Conservation (phyloP, 805 yeast species). For the Brettanomyces nanus region DNA sequence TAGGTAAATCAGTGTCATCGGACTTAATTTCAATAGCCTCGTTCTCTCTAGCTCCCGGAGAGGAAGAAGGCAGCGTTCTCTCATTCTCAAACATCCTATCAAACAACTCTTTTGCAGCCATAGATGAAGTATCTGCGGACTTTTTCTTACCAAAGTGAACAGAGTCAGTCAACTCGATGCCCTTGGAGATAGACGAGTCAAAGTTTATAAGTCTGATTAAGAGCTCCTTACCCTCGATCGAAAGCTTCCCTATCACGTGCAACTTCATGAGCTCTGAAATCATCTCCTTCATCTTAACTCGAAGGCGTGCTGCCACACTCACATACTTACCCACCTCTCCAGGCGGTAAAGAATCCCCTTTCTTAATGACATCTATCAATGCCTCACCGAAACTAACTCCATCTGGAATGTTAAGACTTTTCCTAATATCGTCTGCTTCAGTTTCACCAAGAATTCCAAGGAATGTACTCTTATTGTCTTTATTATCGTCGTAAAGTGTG, state of each 20-base stretch:
- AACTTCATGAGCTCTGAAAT: conserved; percentile 51
- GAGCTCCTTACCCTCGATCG: conserved; percentile 66
- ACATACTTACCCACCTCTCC: conserved; percentile 22
- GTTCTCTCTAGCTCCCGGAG: neutral
- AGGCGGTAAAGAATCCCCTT: conserved; percentile 8
- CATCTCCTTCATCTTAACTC: conserved; percentile 36
- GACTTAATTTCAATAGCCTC: conserved; percentile 7
- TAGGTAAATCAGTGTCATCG: conserved; percentile 4
- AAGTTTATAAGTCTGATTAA: conserved; percentile 59
- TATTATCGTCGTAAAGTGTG: conserved; percentile 29
- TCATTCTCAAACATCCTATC: neutral
- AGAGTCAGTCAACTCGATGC: conserved; percentile 27
- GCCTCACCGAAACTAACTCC: conserved; percentile 15
- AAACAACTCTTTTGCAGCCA: conserved; percentile 4
- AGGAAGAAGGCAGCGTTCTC: neutral
- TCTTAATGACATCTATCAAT: conserved; percentile 15
- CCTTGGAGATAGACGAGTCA: conserved; percentile 61
- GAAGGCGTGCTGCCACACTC: conserved; percentile 32
- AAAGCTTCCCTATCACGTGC: conserved; percentile 47
- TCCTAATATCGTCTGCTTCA: conserved; percentile 4
- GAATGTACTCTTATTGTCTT: conserved; percentile 5
- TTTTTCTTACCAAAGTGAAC: neutral
- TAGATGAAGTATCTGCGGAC: neutral
- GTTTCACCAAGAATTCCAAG: conserved; percentile 10
- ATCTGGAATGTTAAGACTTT: conserved; percentile 6